Evolutionary conservation across 306 rosid species (phyloP), one percentile per base, ranked within the genome.

Genomic region (Citrullus colocynthis): DNA sequence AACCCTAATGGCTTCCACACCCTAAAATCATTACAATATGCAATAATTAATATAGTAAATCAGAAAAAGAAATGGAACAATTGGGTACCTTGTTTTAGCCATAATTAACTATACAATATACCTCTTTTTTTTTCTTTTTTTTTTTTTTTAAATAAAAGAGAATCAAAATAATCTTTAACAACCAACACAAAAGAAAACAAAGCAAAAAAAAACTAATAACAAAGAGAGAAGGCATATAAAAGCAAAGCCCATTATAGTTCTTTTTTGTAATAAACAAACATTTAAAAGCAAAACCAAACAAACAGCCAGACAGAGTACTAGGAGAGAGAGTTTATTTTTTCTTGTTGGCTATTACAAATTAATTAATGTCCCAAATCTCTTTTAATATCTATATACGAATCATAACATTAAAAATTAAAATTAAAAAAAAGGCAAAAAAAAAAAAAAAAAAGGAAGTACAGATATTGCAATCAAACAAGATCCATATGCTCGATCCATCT

Each of bases 351-450:
- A 74, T 74, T 74, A 74, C 78, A 74, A 74, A 51, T 74, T 74
- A 74, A 74, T 74, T 74, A 74, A 54, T 74, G 49, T 74, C 78
- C 78, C 78, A 74, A 74, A 74, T 74, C 78, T 74, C 62, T 74
- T 72, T 74, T 74, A 51, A 74, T 74, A 74, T 74, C 49, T 74
- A 74, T 74, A 52, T 74, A 74, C 78, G 28, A 74, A 74, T 54
- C 78, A 74, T 34, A 74, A 73, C 37, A 48, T 73, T 73, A 7
- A 24, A 72, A 64, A 24, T 59, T 67, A 9, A 67, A 8, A n/a
- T 4, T 4, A 11, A 28, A 72, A 17, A 7, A 16, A 34, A 34
- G 52, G 36, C 36, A 32, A 32, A 8, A n/a, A 9, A 9, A n/a
- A 11, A 41, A 28, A 72, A 17, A 7, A 16, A 32, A 52, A 73